Evolutionary conservation across 2,329 filamentous ascomycete genomes (phyloP).

Genomic region (Rachicladosporium sp.): DNA sequence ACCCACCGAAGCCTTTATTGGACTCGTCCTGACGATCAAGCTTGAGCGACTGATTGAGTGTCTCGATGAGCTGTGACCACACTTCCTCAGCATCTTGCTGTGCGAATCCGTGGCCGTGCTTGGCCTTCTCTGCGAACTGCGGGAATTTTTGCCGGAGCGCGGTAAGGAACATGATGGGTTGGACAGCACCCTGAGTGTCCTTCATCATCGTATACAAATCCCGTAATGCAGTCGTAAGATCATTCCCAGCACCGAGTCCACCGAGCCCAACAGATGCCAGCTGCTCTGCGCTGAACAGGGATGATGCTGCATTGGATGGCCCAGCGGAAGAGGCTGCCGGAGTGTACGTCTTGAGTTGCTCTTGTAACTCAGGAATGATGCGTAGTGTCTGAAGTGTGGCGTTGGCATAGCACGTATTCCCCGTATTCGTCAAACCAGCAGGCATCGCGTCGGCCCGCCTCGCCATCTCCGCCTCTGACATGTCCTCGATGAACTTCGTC

Average conservation of each 20-base stretch:
- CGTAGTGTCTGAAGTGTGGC: constrained; percentile 87
- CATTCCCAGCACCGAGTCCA: constrained; percentile 47
- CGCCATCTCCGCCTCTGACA: constrained; percentile 88
- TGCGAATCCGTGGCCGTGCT: constrained; percentile 73
- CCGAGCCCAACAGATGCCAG: constrained; percentile 42
- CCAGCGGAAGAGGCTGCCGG: constrained; percentile 12
- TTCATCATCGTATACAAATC: constrained; percentile 83
- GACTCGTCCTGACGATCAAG: constrained; percentile 39
- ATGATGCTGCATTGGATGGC: constrained; percentile 10
- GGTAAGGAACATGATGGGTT: constrained; percentile 70
- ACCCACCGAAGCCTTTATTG: constrained; percentile 49
- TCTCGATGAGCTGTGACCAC: constrained; percentile 87
- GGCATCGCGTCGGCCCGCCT: constrained; percentile 73
- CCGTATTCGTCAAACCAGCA: constrained; percentile 78
- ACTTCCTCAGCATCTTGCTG: constrained; percentile 98
- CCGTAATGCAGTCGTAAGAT: constrained; percentile 65
- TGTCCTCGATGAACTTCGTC: constrained; percentile 87
- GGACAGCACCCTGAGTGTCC: constrained; percentile 75
- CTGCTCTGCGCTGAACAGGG: constrained; percentile 22
- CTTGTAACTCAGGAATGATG: constrained; percentile 79
- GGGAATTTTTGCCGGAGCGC: constrained; percentile 70
- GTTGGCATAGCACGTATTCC: constrained; percentile 98
- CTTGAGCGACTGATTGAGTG: constrained; percentile 66
- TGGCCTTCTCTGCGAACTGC: constrained; percentile 83
- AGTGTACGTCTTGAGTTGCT: constrained; percentile 56